Evolutionary conservation across 352 stramenopile species (phyloP), one percentile per base, ranked within the genome.

Genomic region (Pythium phragmiticola): DNA sequence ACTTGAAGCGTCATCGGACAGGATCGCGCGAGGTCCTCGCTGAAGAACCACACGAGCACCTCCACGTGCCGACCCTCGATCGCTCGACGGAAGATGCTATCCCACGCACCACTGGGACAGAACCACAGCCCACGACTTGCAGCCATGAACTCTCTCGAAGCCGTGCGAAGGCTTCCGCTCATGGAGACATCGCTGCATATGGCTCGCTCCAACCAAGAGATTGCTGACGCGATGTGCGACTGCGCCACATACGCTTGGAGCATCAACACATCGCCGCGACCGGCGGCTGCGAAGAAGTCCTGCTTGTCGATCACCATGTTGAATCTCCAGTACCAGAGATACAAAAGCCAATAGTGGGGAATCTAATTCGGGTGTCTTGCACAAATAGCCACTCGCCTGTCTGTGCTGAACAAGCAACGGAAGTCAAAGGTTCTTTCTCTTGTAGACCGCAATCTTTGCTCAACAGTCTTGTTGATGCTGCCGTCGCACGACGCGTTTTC

Each of bases 1-100:
- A 50, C 37, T 21, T 41, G 53, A 2, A 60, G 36, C 4, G 37
- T 60, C 12, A 12, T 41, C 0, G 39, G 53, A 13, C n/a, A 23
- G n/a, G 3, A 19, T 19, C 13, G 37, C 3, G 26, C 36, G 19
- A 60, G 49, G 0, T 33, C 6, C 7, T 13, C 12, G 14, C 16
- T 23, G 53, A 60, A 50, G 26, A 60, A 49, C 53, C 53, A 60
- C 37, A 14, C 14, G 14, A 60, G 26, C 13, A 60, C 21, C 5
- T 49, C 53, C 5, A 37, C 6, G 13, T 60, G 53, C 6, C 14
- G n/a, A 11, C 28, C 41, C 11, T n/a, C 34, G 6, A 60, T 13
- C 2, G 41, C 37, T 4, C n/a, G 12, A 3, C 37, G 53, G 21
- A 60, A 60, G 21, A 41, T 21, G 3, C 16, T 23, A 16, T 37